Percentiles rank a stretch among this genome's conserved stretches.
Evolutionary conservation across 2,329 filamentous ascomycete species (phyloP).

Genomic region (Fonsecaea pedrosoi): DNA sequence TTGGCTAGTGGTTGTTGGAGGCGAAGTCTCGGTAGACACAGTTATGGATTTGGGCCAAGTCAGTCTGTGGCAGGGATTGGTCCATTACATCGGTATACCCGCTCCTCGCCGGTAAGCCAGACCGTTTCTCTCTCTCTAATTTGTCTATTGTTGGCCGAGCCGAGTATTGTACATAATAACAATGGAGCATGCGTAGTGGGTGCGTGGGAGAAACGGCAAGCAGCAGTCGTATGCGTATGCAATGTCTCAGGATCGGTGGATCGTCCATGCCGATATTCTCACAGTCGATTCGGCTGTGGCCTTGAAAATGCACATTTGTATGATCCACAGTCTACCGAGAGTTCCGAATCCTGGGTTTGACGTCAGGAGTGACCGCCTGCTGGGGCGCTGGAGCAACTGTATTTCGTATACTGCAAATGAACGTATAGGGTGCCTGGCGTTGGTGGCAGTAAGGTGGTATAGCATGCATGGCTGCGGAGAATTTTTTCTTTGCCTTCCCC

Average conservation of each 20-base stretch:
- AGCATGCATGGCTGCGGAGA: slow-evolving; percentile 7
- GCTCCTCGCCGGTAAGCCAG: slow-evolving; percentile 2
- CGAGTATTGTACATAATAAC: background rate
- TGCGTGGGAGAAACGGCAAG: background rate
- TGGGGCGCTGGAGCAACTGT: slow-evolving; percentile 5
- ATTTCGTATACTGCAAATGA: slow-evolving; percentile 8
- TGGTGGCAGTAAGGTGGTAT: background rate
- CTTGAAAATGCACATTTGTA: background rate
- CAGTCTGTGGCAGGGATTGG: background rate
- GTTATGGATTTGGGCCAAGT: slow-evolving; percentile 12
- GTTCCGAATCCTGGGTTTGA: slow-evolving; percentile 10
- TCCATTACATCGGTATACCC: slow-evolving; percentile 4
- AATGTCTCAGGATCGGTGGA: slow-evolving; percentile 16
- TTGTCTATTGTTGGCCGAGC: background rate
- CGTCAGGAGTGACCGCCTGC: slow-evolving; percentile 7
- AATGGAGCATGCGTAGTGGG: background rate
- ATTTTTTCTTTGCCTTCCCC: slow-evolving; percentile 5
- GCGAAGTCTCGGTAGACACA: slow-evolving; percentile 5
- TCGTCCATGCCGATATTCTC: background rate
- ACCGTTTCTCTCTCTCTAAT: background rate
- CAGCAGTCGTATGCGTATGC: background rate
- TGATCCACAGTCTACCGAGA: slow-evolving; percentile 7
- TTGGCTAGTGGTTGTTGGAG: background rate
- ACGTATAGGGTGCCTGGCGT: slow-evolving; percentile 3
- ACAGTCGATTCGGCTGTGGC: background rate